Base-by-base conservation (phyloP, 2,329 filamentous ascomycete genomes). In the Arthrobotrys megalospora region DNA sequence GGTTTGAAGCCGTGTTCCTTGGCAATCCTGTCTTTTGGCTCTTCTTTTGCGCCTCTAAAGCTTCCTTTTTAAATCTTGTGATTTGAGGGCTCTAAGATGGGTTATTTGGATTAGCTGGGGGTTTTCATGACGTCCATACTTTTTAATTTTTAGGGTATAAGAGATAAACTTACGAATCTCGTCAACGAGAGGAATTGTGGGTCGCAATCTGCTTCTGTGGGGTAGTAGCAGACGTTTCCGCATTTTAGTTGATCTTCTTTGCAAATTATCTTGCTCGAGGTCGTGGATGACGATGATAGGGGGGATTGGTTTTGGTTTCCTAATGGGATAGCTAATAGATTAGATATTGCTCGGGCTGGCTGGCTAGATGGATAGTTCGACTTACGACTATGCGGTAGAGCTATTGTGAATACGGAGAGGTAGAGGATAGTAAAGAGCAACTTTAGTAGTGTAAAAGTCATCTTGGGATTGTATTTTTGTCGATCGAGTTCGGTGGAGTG, bases 141-240 rank as follows among this genome's bases (percentile, higher is more conserved):
- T n/a, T n/a, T n/a, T n/a, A n/a, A n/a, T 32, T 7, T 32, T 34
- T 32, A 52, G 10, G 8, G 5, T 28, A 28, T 24, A 32, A 24
- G 36, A 4, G 50, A 36, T 62, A 38, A 38, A 73, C 73, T 53
- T 77, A 80, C 80, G 53, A 79, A 72, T 76, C 38, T 41, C 11
- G 66, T 77, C 4, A 77, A 11, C 28, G 73, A 58, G 14, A 66
- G 16, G 14, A 77, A 77, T 24, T 71, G 32, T 1, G 66, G 52
- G 66, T 77, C 73, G 16, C 73, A 77, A 16, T 77, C 73, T 7
- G 73, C 73, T 43, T 71, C 66, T 2, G 43, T 71, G 41, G 73
- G 66, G 43, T 77, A 52, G 60, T 77, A 77, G 52, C 73, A 77
- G 14, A 24, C n/a, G 12, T 34, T 32, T n/a, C 66, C 73, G 41